Evolutionary conservation across 1,284 basidiomycete species (phyloP).

Genomic region (Coniophora puteana): DNA sequence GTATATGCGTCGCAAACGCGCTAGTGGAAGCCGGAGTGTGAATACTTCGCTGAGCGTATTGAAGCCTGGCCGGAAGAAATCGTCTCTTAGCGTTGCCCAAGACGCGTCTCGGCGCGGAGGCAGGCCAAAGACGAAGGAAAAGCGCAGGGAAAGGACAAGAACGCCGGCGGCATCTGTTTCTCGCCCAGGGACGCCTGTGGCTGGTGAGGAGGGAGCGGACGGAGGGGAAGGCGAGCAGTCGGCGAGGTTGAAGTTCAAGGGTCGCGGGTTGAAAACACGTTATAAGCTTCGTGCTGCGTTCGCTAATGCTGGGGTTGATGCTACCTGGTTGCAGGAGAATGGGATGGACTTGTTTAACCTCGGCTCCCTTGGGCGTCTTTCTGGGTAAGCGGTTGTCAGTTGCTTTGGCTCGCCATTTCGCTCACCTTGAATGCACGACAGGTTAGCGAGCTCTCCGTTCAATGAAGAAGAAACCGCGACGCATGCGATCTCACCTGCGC

Average conservation of each 20-base stretch:
- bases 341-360: slow-evolving; percentile 52
- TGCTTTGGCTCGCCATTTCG: slow-evolving; percentile 34
- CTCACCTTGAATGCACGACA: slow-evolving; percentile 35
- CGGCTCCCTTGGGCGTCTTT: slow-evolving; percentile 34
- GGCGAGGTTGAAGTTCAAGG: slow-evolving; percentile 10
- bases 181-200: slow-evolving; percentile 11
- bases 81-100: no score
- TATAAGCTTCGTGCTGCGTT: slow-evolving; percentile 43
- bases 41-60: slow-evolving; percentile 32
- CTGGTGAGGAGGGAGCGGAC: slow-evolving; percentile 11
- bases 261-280: slow-evolving; percentile 37
- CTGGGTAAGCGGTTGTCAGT: slow-evolving; percentile 31
- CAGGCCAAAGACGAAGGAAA: slow-evolving; percentile 18
- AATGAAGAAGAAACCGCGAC: slow-evolving; percentile 2
- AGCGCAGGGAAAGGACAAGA: no score
- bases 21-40: slow-evolving; percentile 34
- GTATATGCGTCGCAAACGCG: slow-evolving; percentile 70
- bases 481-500: slow-evolving; percentile 25
- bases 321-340: slow-evolving; percentile 33
- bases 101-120: no score
- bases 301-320: slow-evolving; percentile 38
- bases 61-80: slow-evolving; percentile 45
- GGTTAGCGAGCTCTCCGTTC: slow-evolving; percentile 27
- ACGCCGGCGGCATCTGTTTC: slow-evolving; percentile 4
- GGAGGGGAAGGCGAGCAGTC: slow-evolving; percentile 10